Evolutionary conservation across 2,329 filamentous ascomycete genomes (phyloP), one percentile per base, ranked within the genome.

Genomic region (Xylaria hypoxylon): DNA sequence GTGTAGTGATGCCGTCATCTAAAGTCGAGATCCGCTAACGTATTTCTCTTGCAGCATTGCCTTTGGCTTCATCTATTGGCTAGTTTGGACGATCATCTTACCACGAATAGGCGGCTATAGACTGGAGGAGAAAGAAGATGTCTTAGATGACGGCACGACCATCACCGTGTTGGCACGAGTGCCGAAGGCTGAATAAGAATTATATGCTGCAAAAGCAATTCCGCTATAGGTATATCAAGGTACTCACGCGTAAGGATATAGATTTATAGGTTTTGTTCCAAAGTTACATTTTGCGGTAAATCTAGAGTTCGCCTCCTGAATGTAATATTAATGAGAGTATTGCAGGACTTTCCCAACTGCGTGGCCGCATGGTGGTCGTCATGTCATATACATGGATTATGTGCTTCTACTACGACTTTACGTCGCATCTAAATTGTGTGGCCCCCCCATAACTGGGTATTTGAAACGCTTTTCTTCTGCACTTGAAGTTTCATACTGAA

Each of bases 21-120:
- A 28, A 40, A 24, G 5, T 47, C 11, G 15, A 50, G 7, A 42
- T 15, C n/a, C 24, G 52, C 44, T 65, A 24, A 67, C 55, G 22
- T 40, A 8, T 33, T 17, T 3, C 11, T 26, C 17, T 58, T 47
- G n/a, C 59, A 91, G 87, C 61, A 79, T 92, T 38, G 38, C 84
- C 0, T 85, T 87, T 53, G 89, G 86, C 0, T 73, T 90, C 0
- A 1, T 87, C 0, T 93, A 93, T 74, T 93, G 91, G 91, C 89
- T 87, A 68, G 67, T 91, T 1, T 91, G 88, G 86, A 89, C 89
- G 0, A 81, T 87, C 2, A 69, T 87, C 0, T 74, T 92, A 26
- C 91, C 91, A 1, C 80, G 77, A 47, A 85, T 84, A 78, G 81
- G 85, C 57, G 84, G 85, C 0, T 92, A 91, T 73, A 83, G 75